A percentile compares a stretch with the other conserved stretches of the same genome.
These are phyloP conservation scores for Zygoascus tannicola DNA, from an alignment of 805 yeast species.

Conservation along the genomic window DNA sequence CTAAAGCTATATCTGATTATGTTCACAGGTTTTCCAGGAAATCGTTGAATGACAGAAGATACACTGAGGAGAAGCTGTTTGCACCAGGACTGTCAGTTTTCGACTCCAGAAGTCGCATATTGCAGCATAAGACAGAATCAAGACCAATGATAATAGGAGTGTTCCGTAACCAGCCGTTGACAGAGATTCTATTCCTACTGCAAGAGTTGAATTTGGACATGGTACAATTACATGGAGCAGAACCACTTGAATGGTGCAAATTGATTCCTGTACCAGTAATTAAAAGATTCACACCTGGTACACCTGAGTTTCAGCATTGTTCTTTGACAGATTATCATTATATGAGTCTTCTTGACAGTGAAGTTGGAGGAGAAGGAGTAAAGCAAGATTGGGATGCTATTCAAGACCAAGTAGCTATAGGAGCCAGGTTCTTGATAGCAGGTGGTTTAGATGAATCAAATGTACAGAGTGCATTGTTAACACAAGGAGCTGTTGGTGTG, in stretches of 20 bases:
- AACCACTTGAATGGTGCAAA: conserved; percentile 40
- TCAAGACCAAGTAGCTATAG: conserved; percentile 30
- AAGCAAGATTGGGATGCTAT: conserved; percentile 62
- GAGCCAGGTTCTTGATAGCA: conserved; percentile 54
- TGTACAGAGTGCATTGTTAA: conserved; percentile 42
- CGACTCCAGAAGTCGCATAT: conserved; percentile 10
- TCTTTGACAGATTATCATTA: conserved; percentile 33
- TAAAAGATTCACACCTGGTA: conserved; percentile 56
- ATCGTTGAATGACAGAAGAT: background rate
- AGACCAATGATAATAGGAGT: conserved; percentile 85
- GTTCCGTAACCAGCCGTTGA: conserved; percentile 69
- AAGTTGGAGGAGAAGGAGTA: conserved; percentile 86
- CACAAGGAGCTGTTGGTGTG: conserved; percentile 67
- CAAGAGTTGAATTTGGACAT: conserved; percentile 51
- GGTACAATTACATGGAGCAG: conserved; percentile 83
- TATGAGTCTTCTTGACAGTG: conserved; percentile 71
- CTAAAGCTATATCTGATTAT: conserved; percentile 36
- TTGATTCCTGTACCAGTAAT: conserved; percentile 50
- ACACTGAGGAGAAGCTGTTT: background rate
- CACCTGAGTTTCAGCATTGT: conserved; percentile 31
- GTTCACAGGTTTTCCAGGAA: conserved; percentile 18
- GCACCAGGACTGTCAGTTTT: conserved; percentile 12
- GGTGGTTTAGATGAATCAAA: conserved; percentile 84
- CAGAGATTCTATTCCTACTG: conserved; percentile 41
- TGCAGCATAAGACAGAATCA: conserved; percentile 16